phyloP scores from a whole-genome alignment of 257 asterid species.

The Orobanche coerulescens region DNA sequence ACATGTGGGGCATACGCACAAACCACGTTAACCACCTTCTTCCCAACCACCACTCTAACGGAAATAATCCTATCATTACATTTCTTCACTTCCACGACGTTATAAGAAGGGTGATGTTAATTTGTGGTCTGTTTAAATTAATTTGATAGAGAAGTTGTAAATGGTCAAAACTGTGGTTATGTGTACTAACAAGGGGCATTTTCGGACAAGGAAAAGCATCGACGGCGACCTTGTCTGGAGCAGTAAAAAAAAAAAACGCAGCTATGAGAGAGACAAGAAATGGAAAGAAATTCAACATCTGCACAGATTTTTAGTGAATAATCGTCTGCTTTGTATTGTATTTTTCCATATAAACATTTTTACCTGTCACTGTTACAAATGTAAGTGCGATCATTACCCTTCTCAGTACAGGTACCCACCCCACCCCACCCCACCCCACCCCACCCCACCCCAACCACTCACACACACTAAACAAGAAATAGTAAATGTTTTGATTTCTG shows the following conservation, averaged over 20 bases:
- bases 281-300: slow-evolving; percentile 24
- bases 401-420: neutral
- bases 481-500: neutral
- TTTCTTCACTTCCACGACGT: too few species aligned
- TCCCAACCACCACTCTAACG: too few species aligned
- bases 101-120: too few species aligned
- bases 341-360: slow-evolving; percentile 23
- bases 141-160: neutral
- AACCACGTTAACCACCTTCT: too few species aligned
- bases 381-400: slow-evolving; percentile 44
- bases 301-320: slow-evolving; percentile 35
- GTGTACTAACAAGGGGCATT: neutral
- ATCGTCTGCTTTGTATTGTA: slow-evolving; percentile 20
- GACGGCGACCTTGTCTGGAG: slow-evolving; percentile 42
- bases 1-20: too few species aligned
- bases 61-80: too few species aligned
- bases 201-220: slow-evolving; percentile 19
- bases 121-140: too few species aligned
- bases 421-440: neutral
- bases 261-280: slow-evolving; percentile 13
- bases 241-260: slow-evolving; percentile 29
- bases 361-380: slow-evolving; percentile 38
- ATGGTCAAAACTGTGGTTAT: neutral
- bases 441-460: neutral
- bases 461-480: slow-evolving; percentile 9